Base-by-base conservation (phyloP, 78 protist genomes). In the Dictyostelium firmibasis region DNA sequence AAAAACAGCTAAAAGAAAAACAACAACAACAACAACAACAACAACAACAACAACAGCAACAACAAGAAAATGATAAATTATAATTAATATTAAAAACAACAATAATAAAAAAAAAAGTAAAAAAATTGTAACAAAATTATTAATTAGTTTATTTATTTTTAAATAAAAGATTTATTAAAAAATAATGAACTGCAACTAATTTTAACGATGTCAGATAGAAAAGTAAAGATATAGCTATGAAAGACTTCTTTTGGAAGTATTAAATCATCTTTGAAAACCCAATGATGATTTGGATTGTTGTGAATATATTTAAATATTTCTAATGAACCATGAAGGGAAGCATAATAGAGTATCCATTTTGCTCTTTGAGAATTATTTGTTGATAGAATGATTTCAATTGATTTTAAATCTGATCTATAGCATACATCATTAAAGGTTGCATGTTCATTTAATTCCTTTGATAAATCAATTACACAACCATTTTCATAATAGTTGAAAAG, bases 1-100 rank as follows among this genome's bases (percentile, higher is more conserved):
- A 91, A 27, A 72, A 81, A 50, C 29, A 82, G 69, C 69, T 79
- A 64, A 23, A 76, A 74, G 35, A 67, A 67, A 23, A 25, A 64
- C 33, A 64, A 16, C 27, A 64, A 57, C 16, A 57, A 57, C 20
- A 57, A 57, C 20, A 57, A 57, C 4, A 57, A 31, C 2, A 25
- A 64, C 74, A 64, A 64, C 53, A 57, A 20, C 4, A 50, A 38
- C 43, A 50, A 50, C 1, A 50, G 0, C 16, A 50, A 50, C 23
- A 50, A 50, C 13, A 50, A n/a, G n/a, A n/a, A n/a, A n/a, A n/a
- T n/a, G n/a, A n/a, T n/a, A n/a, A n/a, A 50, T 1, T 14, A 50
- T 11, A 13, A 50, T 2, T 50, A 50, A 50, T 14, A 50, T 14
- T 14, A 50, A 50, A 13, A 50, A 44, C 7, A 44, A 44, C 0